A percentile compares a stretch with the other conserved stretches of the same genome.
These are phyloP conservation scores for Salix exigua DNA, from an alignment of 345 rosid species.

Conservation along the genomic window DNA sequence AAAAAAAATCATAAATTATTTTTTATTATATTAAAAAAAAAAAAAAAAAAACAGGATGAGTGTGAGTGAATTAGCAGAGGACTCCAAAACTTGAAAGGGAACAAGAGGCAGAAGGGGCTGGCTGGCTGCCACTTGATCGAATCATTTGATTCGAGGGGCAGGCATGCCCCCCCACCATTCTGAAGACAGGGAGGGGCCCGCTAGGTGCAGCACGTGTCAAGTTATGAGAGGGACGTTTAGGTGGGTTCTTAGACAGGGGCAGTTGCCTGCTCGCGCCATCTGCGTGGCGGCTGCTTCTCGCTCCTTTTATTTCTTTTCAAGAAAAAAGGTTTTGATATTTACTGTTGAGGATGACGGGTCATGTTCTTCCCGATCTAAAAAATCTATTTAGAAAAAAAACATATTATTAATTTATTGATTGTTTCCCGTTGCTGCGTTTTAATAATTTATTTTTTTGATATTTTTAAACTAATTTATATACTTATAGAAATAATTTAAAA, in stretches of 20 bases:
- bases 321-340: neutral
- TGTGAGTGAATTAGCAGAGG: too few relatives aligned
- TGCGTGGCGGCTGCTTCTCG: neutral
- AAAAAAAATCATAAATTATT: too few relatives aligned
- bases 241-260: neutral
- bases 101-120: neutral
- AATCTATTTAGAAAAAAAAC: too few relatives aligned
- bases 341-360: neutral
- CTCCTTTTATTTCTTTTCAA: neutral
- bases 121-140: neutral
- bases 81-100: neutral
- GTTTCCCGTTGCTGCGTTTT: too few relatives aligned
- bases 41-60: too few relatives aligned
- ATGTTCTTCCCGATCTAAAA: too few relatives aligned
- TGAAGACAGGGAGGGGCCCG: neutral
- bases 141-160: neutral
- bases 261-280: neutral
- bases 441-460: too few relatives aligned
- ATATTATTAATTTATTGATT: too few relatives aligned
- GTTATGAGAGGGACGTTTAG: neutral
- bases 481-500: too few relatives aligned
- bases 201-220: neutral
- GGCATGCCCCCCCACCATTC: neutral
- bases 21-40: too few relatives aligned
- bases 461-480: too few relatives aligned